Conservation (phyloP, 1,139 yeast species). For the Yamadazyma triangularis region DNA sequence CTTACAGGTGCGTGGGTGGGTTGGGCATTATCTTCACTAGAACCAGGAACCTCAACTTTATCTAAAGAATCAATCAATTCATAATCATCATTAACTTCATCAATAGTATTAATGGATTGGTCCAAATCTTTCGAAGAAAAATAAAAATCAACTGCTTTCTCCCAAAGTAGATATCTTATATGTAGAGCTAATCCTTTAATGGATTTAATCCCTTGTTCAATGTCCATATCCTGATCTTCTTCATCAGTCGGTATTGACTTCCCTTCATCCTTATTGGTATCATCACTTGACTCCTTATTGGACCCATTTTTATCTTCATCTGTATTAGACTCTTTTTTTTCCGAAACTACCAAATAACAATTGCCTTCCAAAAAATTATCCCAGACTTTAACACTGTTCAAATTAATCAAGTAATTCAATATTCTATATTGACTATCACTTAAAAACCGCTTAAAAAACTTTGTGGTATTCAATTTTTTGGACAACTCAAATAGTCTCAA, state of each 20-base stretch:
- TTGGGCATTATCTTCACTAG: conserved; percentile 8
- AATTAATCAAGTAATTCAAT: conserved; percentile 36
- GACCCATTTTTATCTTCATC: conserved; percentile 8
- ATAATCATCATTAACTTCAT: conserved; percentile 35
- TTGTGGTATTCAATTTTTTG: conserved; percentile 39
- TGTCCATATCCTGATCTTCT: conserved; percentile 25
- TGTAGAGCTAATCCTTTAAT: conserved; percentile 57
- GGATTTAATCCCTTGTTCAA: conserved; percentile 48
- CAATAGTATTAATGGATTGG: conserved; percentile 21
- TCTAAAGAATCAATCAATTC: conserved; percentile 34
- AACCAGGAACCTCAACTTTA: conserved; percentile 15
- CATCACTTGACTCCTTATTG: conserved; percentile 2
- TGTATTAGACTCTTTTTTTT: conserved; percentile 6
- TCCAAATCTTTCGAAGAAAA: conserved; percentile 30
- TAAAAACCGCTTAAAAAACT: conserved; percentile 54
- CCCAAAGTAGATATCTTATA: conserved; percentile 67
- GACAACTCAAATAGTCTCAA: conserved; percentile 43
- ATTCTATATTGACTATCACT: conserved; percentile 60
- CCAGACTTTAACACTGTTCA: conserved; percentile 42
- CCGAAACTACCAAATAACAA: conserved; percentile 30
- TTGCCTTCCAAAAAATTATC: conserved; percentile 51
- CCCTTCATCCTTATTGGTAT: conserved; percentile 6
- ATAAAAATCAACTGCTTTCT: conserved; percentile 60
- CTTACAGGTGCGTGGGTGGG: conserved; percentile 15
- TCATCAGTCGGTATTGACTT: conserved; percentile 6